phyloP scores from a whole-genome alignment of 306 rosid species.

The Corylus avellana region DNA sequence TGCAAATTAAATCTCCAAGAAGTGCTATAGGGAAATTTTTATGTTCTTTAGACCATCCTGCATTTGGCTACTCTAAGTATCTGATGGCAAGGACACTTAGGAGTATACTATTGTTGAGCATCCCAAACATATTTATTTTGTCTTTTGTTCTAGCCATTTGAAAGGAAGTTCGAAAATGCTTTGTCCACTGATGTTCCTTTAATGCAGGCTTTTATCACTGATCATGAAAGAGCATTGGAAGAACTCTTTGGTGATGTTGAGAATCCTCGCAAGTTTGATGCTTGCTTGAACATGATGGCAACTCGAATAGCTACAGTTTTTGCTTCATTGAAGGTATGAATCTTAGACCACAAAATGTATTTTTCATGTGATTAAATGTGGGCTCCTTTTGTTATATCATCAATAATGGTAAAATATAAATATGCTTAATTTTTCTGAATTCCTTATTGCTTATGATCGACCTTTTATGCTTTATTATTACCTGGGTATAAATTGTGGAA shows the following conservation, averaged over 20 bases:
- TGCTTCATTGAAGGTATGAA: conserved; percentile 79
- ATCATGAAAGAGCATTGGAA: conserved; percentile 72
- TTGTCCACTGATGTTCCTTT: conserved; percentile 27
- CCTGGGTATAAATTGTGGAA: neutral
- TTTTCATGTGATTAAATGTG: conserved; percentile 1
- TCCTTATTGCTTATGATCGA: neutral
- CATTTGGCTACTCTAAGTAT: conserved; percentile 5
- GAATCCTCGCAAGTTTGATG: conserved; percentile 59
- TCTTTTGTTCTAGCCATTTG: conserved; percentile 11
- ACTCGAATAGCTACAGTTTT: conserved; percentile 88
- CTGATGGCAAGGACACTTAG: neutral
- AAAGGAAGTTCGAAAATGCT: conserved; percentile 6
- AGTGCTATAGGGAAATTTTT: neutral
- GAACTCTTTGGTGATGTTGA: conserved; percentile 69
- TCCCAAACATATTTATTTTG: conserved; percentile 17
- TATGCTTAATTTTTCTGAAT: neutral
- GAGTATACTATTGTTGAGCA: conserved; percentile 23
- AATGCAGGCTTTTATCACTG: conserved; percentile 79
- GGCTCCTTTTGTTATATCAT: neutral
- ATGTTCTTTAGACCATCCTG: neutral
- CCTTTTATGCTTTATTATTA: neutral
- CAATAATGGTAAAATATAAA: neutral
- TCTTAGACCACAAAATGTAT: neutral
- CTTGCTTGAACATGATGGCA: conserved; percentile 72
- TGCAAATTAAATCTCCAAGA: neutral